phyloP scores from a whole-genome alignment of 2,329 filamentous ascomycete genomes.

The Trichoderma aggressivum region DNA sequence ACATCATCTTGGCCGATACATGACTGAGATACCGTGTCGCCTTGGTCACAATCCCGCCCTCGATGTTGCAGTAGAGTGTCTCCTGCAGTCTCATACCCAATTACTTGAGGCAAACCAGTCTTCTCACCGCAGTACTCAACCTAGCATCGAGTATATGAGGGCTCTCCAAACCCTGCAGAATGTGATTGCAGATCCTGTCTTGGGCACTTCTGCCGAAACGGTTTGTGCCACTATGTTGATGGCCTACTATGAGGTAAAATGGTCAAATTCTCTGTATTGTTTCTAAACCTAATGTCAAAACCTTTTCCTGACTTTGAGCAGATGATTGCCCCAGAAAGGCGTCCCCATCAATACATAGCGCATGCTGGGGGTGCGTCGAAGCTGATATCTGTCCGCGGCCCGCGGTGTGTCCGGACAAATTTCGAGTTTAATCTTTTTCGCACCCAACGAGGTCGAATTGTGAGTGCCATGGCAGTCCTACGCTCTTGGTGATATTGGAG shows the following conservation, averaged over 20 bases:
- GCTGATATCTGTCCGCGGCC: neutral
- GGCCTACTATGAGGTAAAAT: neutral
- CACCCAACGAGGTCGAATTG: neutral
- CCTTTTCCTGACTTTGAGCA: neutral
- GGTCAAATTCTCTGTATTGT: neutral
- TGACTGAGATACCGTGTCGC: neutral
- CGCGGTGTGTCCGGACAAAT: neutral
- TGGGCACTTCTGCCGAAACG: neutral
- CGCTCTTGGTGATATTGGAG: neutral
- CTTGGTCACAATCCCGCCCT: neutral
- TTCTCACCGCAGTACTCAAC: neutral
- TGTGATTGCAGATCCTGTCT: neutral
- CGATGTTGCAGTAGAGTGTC: neutral
- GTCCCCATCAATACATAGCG: neutral
- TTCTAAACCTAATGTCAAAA: neutral
- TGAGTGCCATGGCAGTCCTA: neutral
- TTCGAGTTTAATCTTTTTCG: neutral
- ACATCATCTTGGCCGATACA: neutral
- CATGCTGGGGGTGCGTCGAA: neutral
- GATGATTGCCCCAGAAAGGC: neutral
- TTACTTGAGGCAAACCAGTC: neutral
- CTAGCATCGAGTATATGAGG: neutral
- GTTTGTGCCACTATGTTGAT: slow-evolving; percentile 1
- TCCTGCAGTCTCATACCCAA: neutral
- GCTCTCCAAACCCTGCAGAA: neutral